Conservation (phyloP, 768 basidiomycete genomes). For the Tylopilus intermedius region DNA sequence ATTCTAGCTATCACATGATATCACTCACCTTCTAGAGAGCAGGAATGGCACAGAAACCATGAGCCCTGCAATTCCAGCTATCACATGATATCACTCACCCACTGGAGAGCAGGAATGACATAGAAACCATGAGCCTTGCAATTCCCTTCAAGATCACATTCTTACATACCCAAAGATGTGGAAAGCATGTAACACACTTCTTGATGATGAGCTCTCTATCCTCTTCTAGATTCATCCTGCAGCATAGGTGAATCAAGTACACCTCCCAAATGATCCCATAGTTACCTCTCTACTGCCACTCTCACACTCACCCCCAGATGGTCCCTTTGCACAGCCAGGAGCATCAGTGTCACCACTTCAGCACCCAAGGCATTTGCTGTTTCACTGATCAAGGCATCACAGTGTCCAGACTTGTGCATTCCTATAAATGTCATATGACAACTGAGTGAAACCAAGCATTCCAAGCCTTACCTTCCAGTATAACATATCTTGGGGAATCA, state of each 20-base stretch:
- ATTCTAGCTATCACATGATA: too few relatives aligned
- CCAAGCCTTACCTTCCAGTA: not conserved
- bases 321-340: not conserved
- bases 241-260: not conserved
- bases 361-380: not conserved
- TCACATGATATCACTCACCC: too few relatives aligned
- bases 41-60: too few relatives aligned
- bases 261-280: fast-evolving
- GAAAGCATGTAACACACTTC: not conserved
- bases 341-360: not conserved
- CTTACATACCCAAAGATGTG: not conserved
- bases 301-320: not conserved
- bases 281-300: not conserved
- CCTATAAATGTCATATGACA: not conserved
- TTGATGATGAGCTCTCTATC: not conserved
- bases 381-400: not conserved
- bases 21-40: too few relatives aligned
- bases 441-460: not conserved
- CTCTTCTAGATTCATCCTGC: not conserved
- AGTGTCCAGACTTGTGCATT: not conserved
- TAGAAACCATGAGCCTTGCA: too few relatives aligned
- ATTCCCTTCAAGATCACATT: too few relatives aligned
- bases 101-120: too few relatives aligned
- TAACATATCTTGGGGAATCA: not conserved
- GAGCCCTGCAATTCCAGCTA: too few relatives aligned